These are phyloP conservation scores for Colletotrichum paranaense DNA, from an alignment of 2,329 filamentous ascomycete genomes.

Conservation along the genomic window DNA sequence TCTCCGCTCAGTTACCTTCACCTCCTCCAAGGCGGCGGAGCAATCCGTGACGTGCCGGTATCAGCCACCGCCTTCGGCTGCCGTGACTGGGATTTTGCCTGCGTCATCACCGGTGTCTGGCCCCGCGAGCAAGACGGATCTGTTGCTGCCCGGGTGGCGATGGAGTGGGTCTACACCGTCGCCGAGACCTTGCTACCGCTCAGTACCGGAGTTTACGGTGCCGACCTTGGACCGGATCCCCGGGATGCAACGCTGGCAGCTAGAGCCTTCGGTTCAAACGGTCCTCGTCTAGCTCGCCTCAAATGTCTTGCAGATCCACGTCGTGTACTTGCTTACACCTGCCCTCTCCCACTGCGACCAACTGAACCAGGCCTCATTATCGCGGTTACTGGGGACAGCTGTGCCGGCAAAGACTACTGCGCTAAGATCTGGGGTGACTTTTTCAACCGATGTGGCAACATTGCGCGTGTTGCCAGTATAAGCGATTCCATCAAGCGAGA, in stretches of 20 bases:
- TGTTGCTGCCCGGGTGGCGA: slow-evolving; percentile 47
- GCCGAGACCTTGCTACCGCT: slow-evolving; percentile 58
- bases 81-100: slow-evolving; percentile 73
- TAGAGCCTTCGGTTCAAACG: slow-evolving; percentile 69
- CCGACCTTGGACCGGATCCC: slow-evolving; percentile 72
- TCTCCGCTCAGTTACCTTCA: slow-evolving; percentile 70
- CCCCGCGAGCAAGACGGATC: slow-evolving; percentile 62
- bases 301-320: slow-evolving; percentile 61
- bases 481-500: slow-evolving; percentile 68
- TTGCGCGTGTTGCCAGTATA: slow-evolving; percentile 61
- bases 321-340: slow-evolving; percentile 65
- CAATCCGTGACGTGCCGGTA: slow-evolving; percentile 54
- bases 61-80: slow-evolving; percentile 69
- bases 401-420: slow-evolving; percentile 71
- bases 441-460: slow-evolving; percentile 43
- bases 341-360: slow-evolving; percentile 57
- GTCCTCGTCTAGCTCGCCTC: slow-evolving; percentile 58
- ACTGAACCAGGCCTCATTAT: slow-evolving; percentile 60
- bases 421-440: slow-evolving; percentile 61
- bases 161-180: slow-evolving; percentile 68
- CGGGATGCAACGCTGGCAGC: slow-evolving; percentile 63
- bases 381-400: slow-evolving; percentile 65
- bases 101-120: slow-evolving; percentile 73
- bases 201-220: slow-evolving; percentile 65
- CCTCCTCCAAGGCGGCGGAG: slow-evolving; percentile 69